phyloP scores from a whole-genome alignment of 169 alveolate species.

The Plasmodium inui region DNA sequence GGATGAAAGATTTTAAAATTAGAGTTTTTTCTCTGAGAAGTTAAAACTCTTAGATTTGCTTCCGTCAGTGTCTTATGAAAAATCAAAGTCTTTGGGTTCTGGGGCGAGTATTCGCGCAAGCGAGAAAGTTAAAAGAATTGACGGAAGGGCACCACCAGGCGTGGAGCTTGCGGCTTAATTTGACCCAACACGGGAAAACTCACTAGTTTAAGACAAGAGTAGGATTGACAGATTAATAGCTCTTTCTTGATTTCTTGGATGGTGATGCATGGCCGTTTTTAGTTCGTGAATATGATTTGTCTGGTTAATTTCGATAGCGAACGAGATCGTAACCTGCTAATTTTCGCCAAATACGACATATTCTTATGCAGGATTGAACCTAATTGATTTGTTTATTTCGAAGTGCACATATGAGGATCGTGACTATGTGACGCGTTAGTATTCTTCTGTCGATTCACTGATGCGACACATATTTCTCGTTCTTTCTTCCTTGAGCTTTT shows the following conservation, averaged over 20 bases:
- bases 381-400: background rate
- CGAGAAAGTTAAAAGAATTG: constrained; percentile 95
- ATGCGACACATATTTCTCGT: background rate
- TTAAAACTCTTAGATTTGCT: constrained; percentile 19
- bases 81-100: constrained; percentile 93
- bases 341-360: constrained; percentile 79
- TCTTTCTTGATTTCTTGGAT: constrained; percentile 92
- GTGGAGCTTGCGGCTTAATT: constrained; percentile 95
- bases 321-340: constrained; percentile 96
- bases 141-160: constrained; percentile 95
- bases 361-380: constrained; percentile 40
- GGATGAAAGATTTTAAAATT: constrained; percentile 48
- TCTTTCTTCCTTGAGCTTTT: background rate
- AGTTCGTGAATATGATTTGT: constrained; percentile 88
- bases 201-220: constrained; percentile 92
- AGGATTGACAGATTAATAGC: constrained; percentile 93
- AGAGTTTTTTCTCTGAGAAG: background rate
- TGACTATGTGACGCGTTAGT: no score
- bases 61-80: constrained; percentile 92
- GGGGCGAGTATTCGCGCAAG: constrained; percentile 97
- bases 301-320: constrained; percentile 90
- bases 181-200: constrained; percentile 93
- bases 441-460: background rate
- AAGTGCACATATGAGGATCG: background rate
- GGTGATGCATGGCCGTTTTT: constrained; percentile 95